Conservation (phyloP, 2,329 filamentous ascomycete genomes). For the Diplocarpon mali region DNA sequence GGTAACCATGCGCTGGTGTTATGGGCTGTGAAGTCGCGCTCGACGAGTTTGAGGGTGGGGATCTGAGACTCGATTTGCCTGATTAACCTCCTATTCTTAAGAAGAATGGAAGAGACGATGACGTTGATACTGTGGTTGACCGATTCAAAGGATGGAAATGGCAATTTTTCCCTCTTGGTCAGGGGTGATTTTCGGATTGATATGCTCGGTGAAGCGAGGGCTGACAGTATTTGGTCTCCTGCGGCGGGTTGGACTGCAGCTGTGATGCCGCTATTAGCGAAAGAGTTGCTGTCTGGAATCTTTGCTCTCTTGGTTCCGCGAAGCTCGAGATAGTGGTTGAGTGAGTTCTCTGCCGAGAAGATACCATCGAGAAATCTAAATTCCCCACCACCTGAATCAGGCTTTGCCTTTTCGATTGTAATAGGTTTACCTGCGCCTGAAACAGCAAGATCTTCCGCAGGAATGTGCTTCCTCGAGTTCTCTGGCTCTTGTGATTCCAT, state of each 20-base stretch:
- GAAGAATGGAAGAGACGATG: constrained; percentile 40
- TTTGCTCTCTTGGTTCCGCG: constrained; percentile 29
- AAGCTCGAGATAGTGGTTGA: constrained; percentile 40
- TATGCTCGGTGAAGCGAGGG: neutral
- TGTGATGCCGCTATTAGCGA: neutral
- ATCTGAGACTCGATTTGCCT: constrained; percentile 39
- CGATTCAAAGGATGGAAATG: constrained; percentile 10
- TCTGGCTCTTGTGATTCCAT: constrained; percentile 11
- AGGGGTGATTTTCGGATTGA: constrained; percentile 11
- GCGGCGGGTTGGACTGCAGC: too few species aligned
- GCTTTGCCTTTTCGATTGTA: neutral
- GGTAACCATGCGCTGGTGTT: constrained; percentile 29
- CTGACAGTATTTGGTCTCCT: neutral
- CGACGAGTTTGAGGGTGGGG: constrained; percentile 41
- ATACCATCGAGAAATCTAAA: constrained; percentile 11
- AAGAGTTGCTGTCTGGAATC: constrained; percentile 23
- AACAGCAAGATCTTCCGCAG: neutral
- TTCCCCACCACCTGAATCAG: neutral
- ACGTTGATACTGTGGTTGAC: constrained; percentile 29
- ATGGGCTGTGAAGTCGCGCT: constrained; percentile 44
- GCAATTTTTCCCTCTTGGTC: constrained; percentile 7
- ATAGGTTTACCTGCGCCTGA: neutral
- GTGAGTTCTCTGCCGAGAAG: constrained; percentile 32
- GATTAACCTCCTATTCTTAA: constrained; percentile 35
- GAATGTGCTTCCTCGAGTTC: neutral